Evolutionary conservation across 2,329 filamentous ascomycete species (phyloP).

Genomic region (Myriosclerotinia curreyana): DNA sequence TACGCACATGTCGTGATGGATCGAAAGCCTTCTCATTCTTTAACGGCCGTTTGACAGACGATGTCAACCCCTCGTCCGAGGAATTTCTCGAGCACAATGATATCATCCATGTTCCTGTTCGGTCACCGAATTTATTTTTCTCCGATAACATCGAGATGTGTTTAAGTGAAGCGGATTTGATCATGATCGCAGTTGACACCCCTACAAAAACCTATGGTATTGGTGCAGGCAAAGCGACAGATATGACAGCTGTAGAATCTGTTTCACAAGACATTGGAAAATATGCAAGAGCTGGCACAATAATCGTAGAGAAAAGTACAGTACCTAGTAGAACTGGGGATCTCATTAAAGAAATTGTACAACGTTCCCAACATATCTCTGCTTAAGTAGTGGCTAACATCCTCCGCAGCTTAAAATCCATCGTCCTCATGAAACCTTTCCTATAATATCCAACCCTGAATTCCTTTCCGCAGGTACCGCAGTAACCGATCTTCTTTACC

Average conservation of each 20-base stretch:
- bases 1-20: constrained; percentile 62
- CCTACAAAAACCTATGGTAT: constrained; percentile 70
- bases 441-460: constrained; percentile 78
- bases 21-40: constrained; percentile 46
- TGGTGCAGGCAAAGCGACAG: constrained; percentile 68
- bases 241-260: constrained; percentile 69
- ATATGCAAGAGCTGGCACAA: constrained; percentile 62
- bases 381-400: constrained; percentile 30
- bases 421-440: constrained; percentile 63
- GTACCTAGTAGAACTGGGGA: constrained; percentile 74
- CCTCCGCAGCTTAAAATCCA: constrained; percentile 51
- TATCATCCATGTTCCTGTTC: constrained; percentile 43
- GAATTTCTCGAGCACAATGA: constrained; percentile 34
- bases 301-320: constrained; percentile 79
- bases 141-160: constrained; percentile 61
- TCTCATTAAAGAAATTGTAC: constrained; percentile 64
- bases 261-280: constrained; percentile 66
- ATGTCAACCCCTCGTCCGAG: constrained; percentile 38
- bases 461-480: constrained; percentile 78
- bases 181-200: constrained; percentile 76
- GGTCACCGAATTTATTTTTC: constrained; percentile 68
- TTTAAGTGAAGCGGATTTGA: constrained; percentile 66
- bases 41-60: constrained; percentile 40
- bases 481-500: constrained; percentile 65
- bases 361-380: constrained; percentile 11